These are phyloP conservation scores for Orbilia javanica DNA, from an alignment of 2,329 filamentous ascomycete species.

Conservation along the genomic window DNA sequence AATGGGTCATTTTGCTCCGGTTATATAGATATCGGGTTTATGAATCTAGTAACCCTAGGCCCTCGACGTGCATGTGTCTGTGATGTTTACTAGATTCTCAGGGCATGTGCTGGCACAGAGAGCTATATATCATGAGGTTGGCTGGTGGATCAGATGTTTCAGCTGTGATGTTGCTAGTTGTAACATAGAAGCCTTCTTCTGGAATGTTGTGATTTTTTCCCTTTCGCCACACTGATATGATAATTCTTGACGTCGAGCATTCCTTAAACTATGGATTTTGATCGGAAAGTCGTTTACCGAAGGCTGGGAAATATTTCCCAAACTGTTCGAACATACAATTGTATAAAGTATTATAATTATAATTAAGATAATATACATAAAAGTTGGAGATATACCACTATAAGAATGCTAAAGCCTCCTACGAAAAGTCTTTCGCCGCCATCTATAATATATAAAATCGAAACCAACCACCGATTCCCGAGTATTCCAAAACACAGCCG, in stretches of 20 bases:
- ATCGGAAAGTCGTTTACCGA: not conserved
- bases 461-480: not conserved
- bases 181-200: conserved; percentile 23
- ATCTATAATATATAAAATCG: not conserved
- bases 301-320: conserved; percentile 5
- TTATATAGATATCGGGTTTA: too few relatives aligned
- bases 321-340: not conserved
- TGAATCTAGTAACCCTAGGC: too few relatives aligned
- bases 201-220: conserved; percentile 37
- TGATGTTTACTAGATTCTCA: not conserved
- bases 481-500: not conserved
- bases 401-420: not conserved
- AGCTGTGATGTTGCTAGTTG: conserved; percentile 11
- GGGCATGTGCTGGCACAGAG: not conserved
- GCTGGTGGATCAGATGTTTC: not conserved
- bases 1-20: too few relatives aligned
- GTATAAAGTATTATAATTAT: not conserved
- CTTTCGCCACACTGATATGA: not conserved
- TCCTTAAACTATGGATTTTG: conserved; percentile 14
- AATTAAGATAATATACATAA: not conserved
- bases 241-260: conserved; percentile 16
- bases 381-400: not conserved
- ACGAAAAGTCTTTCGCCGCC: not conserved
- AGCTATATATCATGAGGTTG: conserved; percentile 13
- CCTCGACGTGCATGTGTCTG: not conserved